Percentiles rank a stretch among this genome's conserved stretches.
These are phyloP conservation scores for Toxicodendron radicans DNA, from an alignment of 345 rosid genomes.

Conservation along the genomic window DNA sequence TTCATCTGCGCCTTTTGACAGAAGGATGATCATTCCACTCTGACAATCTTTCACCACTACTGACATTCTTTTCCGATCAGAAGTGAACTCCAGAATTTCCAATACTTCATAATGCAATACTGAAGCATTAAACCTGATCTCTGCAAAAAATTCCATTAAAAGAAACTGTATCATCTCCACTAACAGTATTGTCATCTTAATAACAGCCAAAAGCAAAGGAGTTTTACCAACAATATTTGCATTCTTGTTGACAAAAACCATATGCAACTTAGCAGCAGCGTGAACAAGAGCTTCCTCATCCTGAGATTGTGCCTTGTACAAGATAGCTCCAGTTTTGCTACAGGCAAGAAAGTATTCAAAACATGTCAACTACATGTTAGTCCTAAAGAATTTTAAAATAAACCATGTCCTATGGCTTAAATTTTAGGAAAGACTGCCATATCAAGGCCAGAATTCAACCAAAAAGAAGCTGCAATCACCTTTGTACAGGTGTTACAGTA, in stretches of 20 bases:
- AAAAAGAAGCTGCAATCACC: slow-evolving; percentile 43
- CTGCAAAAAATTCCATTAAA: slow-evolving; percentile 43
- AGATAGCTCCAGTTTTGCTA: slow-evolving; percentile 81
- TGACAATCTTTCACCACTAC: slow-evolving; percentile 78
- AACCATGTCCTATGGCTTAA: not conserved
- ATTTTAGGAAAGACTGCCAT: not conserved
- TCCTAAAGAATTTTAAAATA: not conserved
- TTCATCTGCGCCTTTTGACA: slow-evolving; percentile 98
- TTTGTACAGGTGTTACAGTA: slow-evolving; percentile 82
- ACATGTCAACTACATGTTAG: slow-evolving; percentile 6
- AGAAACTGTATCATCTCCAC: slow-evolving; percentile 16
- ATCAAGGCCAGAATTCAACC: slow-evolving; percentile 13
- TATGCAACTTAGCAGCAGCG: slow-evolving; percentile 88
- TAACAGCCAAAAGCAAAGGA: slow-evolving; percentile 28
- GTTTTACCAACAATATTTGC: slow-evolving; percentile 72
- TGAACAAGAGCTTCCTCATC: slow-evolving; percentile 98
- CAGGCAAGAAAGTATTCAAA: slow-evolving; percentile 17
- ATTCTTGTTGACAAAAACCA: slow-evolving; percentile 68
- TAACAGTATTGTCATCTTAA: slow-evolving; percentile 19
- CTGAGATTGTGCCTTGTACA: slow-evolving; percentile 95
- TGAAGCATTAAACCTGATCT: slow-evolving; percentile 66
- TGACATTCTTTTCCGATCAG: slow-evolving; percentile 98
- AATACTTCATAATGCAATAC: slow-evolving; percentile 67
- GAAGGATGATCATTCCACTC: slow-evolving; percentile 70
- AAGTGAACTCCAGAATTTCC: slow-evolving; percentile 93